Percentiles rank a stretch among this genome's conserved stretches.
Conservation (phyloP, 2,329 filamentous ascomycete genomes). For the Aspergillus eucalypticola region DNA sequence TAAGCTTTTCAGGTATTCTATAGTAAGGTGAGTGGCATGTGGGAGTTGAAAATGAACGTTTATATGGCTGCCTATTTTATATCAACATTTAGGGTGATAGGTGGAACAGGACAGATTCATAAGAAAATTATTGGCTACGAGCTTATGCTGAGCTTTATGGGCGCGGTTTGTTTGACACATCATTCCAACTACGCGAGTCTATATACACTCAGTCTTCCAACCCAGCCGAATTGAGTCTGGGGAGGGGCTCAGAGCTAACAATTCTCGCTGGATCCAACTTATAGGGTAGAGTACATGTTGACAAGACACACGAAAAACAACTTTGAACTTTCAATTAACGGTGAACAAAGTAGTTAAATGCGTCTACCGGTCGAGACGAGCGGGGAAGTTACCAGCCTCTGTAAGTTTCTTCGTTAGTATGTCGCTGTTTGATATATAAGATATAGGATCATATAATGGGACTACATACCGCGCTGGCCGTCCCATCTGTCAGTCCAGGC, state of each 20-base stretch:
- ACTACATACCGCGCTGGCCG: slow-evolving; percentile 81
- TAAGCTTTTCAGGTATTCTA: no score
- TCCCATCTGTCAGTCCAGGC: slow-evolving; percentile 95
- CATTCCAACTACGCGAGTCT: slow-evolving; percentile 27
- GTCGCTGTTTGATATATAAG: neutral
- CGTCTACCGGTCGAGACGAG: slow-evolving; percentile 49
- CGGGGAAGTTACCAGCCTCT: slow-evolving; percentile 61
- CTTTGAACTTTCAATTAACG: slow-evolving; percentile 29
- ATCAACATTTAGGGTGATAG: no score
- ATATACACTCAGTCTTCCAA: slow-evolving; percentile 35
- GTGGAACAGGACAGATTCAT: no score
- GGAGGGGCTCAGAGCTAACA: neutral
- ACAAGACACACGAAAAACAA: slow-evolving; percentile 29
- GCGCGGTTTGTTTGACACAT: neutral
- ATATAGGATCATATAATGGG: neutral
- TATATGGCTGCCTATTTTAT: no score
- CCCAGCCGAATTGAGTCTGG: neutral
- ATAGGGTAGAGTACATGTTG: slow-evolving; percentile 42
- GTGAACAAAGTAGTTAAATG: slow-evolving; percentile 20
- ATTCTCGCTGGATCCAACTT: slow-evolving; percentile 25
- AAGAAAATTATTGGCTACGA: no score
- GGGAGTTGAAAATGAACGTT: no score
- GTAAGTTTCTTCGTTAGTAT: slow-evolving; percentile 18
- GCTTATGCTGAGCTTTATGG: no score
- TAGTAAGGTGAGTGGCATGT: no score